These are phyloP conservation scores for Metarhizium anisopliae DNA, from an alignment of 2,329 filamentous ascomycete genomes.

Conservation along the genomic window DNA sequence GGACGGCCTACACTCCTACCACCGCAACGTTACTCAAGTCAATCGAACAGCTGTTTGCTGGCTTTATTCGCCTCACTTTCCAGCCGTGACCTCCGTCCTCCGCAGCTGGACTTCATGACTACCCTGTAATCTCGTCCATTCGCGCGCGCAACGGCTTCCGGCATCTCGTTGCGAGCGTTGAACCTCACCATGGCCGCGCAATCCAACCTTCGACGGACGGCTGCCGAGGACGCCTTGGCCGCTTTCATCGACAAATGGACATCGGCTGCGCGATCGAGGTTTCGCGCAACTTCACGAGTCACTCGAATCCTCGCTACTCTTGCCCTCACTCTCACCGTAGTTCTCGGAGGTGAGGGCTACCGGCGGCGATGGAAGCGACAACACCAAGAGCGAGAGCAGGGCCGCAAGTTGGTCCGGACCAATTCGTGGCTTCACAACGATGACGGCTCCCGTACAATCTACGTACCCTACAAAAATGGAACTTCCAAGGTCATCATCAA, in stretches of 20 bases:
- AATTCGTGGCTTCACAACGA: slow-evolving; percentile 93
- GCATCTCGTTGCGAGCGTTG: background rate
- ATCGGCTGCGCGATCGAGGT: slow-evolving; percentile 38
- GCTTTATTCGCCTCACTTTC: background rate
- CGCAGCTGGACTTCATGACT: background rate
- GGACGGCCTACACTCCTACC: background rate
- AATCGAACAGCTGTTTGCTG: background rate
- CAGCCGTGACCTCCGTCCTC: background rate
- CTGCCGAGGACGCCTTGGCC: slow-evolving; percentile 57
- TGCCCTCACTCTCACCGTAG: slow-evolving; percentile 66
- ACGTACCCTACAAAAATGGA: slow-evolving; percentile 80
- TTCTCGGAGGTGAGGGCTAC: slow-evolving; percentile 70
- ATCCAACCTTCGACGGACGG: slow-evolving; percentile 66
- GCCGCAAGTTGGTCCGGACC: slow-evolving; percentile 69
- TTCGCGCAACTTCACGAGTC: slow-evolving; percentile 58
- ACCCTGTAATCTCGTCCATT: background rate
- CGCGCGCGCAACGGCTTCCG: background rate
- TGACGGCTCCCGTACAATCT: slow-evolving; percentile 90
- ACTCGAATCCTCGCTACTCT: slow-evolving; percentile 70
- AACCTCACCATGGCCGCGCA: slow-evolving; percentile 64
- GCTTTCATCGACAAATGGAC: slow-evolving; percentile 54
- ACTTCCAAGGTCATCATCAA: slow-evolving; percentile 88
- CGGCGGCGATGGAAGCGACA: slow-evolving; percentile 66
- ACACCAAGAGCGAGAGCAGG: slow-evolving; percentile 72
- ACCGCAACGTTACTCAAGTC: background rate